A percentile compares a stretch with the other conserved stretches of the same genome.
phyloP scores from a whole-genome alignment of 305 asterid genomes.

The Fraxinus dipetala region DNA sequence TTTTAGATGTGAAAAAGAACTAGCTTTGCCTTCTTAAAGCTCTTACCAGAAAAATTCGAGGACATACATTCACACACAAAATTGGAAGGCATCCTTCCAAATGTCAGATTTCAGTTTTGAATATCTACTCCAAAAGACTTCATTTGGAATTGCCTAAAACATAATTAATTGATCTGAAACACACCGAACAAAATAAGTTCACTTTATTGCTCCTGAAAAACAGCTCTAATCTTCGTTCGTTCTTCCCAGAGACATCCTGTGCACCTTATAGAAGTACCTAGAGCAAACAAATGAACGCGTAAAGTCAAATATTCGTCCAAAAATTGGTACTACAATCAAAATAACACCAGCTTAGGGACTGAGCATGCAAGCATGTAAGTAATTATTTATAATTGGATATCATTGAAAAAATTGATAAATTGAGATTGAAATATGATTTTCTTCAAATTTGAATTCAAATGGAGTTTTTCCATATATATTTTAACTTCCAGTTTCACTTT shows the following conservation, averaged over 20 bases:
- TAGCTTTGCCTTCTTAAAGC: background rate
- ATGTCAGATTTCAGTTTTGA: background rate
- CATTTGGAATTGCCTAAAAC: background rate
- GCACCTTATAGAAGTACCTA: constrained; percentile 37
- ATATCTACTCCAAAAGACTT: background rate
- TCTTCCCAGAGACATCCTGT: constrained; percentile 81
- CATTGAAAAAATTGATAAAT: background rate
- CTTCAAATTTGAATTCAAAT: background rate
- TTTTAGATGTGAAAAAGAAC: background rate
- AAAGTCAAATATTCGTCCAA: constrained; percentile 1
- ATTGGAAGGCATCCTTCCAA: constrained; percentile 13
- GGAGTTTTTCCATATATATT: background rate
- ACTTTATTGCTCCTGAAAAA: constrained; percentile 34
- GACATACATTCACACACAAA: constrained; percentile 1
- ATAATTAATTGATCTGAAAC: background rate
- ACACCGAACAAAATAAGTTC: background rate
- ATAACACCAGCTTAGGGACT: background rate
- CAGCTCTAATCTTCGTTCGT: constrained; percentile 67
- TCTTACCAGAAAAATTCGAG: no score
- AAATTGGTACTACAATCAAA: background rate
- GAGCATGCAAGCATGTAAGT: background rate
- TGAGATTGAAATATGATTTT: background rate
- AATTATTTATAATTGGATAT: background rate
- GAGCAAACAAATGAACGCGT: constrained; percentile 24
- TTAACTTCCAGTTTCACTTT: background rate